A percentile compares a stretch with the other conserved stretches of the same genome.
Conservation (phyloP, 106 monocot genomes). For the Acanthochlamys bracteata region DNA sequence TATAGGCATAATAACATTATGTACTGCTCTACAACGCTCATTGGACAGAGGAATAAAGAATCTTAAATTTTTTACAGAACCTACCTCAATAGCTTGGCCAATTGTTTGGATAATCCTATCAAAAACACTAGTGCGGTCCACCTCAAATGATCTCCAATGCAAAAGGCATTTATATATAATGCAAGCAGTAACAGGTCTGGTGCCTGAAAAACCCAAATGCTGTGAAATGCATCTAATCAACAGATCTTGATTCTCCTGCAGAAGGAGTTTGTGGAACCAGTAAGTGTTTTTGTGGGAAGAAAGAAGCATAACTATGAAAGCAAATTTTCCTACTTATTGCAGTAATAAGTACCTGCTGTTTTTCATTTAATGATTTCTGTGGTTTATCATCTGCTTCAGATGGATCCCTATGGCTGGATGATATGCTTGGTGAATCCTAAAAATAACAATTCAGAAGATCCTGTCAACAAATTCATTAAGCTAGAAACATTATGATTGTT, state of each 20-base stretch:
- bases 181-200: constrained; percentile 85
- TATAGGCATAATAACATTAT: neutral
- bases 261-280: constrained; percentile 8
- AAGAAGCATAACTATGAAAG: neutral
- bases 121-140: constrained; percentile 94
- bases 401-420: constrained; percentile 40
- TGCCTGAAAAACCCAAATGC: constrained; percentile 81
- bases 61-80: neutral
- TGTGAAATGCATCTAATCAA: constrained; percentile 85
- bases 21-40: neutral
- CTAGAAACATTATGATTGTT: neutral
- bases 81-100: constrained; percentile 98
- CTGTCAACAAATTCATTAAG: too few relatives aligned
- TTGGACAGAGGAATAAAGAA: neutral
- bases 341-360: constrained; percentile 60
- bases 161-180: constrained; percentile 98
- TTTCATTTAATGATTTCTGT: constrained; percentile 95
- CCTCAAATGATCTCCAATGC: constrained; percentile 99
- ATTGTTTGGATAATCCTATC: constrained; percentile 97
- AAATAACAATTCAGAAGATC: neutral
- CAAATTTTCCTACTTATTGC: neutral
- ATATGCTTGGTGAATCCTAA: constrained; percentile 47
- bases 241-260: constrained; percentile 92
- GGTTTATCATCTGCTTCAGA: constrained; percentile 89
- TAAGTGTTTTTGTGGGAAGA: neutral